phyloP scores from a whole-genome alignment of 192 early-diverging fungal species.

The Mortierella hygrophila region DNA sequence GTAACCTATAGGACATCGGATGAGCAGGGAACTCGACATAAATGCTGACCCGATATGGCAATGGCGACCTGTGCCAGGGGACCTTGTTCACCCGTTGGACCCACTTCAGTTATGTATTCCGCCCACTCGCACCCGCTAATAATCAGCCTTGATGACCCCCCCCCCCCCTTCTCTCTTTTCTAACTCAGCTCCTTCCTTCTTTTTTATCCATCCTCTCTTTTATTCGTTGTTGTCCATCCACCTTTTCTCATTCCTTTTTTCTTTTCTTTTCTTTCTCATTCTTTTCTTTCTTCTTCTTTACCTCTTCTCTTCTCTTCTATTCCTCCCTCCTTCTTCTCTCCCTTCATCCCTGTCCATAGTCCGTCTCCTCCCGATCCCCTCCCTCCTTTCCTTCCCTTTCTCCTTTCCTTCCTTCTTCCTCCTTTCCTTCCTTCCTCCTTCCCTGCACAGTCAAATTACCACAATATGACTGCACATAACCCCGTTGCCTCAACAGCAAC shows the following conservation, averaged over 20 bases:
- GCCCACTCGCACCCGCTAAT: not conserved
- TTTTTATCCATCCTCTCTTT: not conserved
- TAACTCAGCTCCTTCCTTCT: not conserved
- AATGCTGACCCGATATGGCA: slow-evolving; percentile 2
- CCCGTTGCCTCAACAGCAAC: not conserved
- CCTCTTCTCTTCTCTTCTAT: not conserved
- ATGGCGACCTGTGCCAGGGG: not conserved
- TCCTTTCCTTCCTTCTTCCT: not conserved
- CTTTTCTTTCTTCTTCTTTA: not conserved
- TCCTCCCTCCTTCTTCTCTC: not conserved
- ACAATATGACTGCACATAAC: not conserved
- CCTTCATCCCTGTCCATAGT: not conserved
- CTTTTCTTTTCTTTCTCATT: not conserved
- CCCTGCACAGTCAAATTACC: not conserved
- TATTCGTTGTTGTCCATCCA: not conserved
- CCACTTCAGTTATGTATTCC: not conserved
- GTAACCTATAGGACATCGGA: no score
- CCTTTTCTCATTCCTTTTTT: not conserved
- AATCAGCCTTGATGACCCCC: not conserved
- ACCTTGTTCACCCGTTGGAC: not conserved
- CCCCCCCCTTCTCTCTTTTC: not conserved
- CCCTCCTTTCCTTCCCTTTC: not conserved
- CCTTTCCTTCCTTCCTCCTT: no score
- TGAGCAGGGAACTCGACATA: no score
- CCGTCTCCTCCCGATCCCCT: not conserved